Base-by-base conservation (phyloP, 192 early-diverging fungal species). In the Podila minutissima region DNA sequence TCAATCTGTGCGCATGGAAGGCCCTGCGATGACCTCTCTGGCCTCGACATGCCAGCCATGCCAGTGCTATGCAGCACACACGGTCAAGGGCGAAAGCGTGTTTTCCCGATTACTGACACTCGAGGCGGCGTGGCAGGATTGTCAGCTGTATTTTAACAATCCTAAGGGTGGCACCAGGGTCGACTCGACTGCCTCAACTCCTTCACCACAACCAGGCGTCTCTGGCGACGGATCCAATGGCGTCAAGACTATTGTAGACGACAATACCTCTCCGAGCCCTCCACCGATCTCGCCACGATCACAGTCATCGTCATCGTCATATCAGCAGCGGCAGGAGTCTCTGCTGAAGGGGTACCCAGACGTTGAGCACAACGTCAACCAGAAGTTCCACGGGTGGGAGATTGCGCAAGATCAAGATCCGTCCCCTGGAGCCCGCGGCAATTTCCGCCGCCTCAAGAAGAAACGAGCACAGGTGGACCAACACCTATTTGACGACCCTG, bases 61-160 rank as follows among this genome's bases (percentile, higher is more conserved):
- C 33, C 37, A 41, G 10, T 71, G 68, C 32, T 67, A 66, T 51
- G 50, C 75, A 20, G 3, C 49, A n/a, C 53, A 50, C 1, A 10
- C 57, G 22, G 4, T 17, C 17, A 61, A 59, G 29, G 69, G 20
- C 5, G 65, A 64, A 3, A 79, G 76, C 46, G 70, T 79, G 11
- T 72, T 79, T 19, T 79, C 76, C 4, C 33, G 76, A 33, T 29
- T 79, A 13, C 61, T 79, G 0, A 79, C 76, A 2, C 55, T 79
- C 6, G 76, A 79, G 38, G 76, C 70, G 0, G 76, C 76, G 0
- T 71, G 68, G 69, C 69, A 70, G 41, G 72, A 74, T 17, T 89
- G 87, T 63, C 66, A 73, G 41, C 37, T 65, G 53, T 62, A 67
- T 41, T 84, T 89, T 66, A 51, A 61, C n/a, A 38, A 49, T 4